Conservation (phyloP, 75 land plant genomes). For the Selaginella tamariscina region DNA sequence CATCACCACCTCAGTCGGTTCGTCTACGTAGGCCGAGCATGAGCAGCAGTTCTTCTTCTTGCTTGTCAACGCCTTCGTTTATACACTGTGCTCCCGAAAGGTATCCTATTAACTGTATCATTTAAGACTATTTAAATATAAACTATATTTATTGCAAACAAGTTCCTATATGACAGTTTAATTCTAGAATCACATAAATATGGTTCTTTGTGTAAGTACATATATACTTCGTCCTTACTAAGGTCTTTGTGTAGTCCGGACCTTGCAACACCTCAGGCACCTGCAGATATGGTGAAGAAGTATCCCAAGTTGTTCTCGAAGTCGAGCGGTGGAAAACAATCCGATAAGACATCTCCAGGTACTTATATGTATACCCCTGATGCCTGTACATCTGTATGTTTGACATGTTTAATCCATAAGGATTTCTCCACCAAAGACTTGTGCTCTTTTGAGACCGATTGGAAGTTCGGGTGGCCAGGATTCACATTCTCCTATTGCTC, state of each 20-base stretch:
- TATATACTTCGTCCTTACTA: background rate
- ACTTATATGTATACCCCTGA: too few species aligned
- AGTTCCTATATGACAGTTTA: too few species aligned
- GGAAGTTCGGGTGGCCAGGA: background rate
- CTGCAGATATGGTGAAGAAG: background rate
- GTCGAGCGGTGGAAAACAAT: too few species aligned
- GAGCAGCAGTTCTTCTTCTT: background rate
- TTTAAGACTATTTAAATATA: too few species aligned
- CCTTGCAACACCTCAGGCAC: background rate
- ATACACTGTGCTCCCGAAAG: background rate
- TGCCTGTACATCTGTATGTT: too few species aligned
- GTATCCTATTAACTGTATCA: background rate
- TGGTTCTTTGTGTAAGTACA: too few species aligned
- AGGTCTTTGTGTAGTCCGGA: background rate
- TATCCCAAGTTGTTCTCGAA: background rate
- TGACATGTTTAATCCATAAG: background rate
- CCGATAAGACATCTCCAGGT: too few species aligned
- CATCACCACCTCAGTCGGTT: background rate
- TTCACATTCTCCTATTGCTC: background rate
- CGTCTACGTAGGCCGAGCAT: background rate
- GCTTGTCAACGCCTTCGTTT: background rate
- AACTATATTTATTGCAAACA: too few species aligned
- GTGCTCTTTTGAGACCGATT: background rate
- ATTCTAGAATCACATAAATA: too few species aligned
- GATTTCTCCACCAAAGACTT: background rate